phyloP scores from a whole-genome alignment of 768 basidiomycete genomes.

The Termitomyces sp. region DNA sequence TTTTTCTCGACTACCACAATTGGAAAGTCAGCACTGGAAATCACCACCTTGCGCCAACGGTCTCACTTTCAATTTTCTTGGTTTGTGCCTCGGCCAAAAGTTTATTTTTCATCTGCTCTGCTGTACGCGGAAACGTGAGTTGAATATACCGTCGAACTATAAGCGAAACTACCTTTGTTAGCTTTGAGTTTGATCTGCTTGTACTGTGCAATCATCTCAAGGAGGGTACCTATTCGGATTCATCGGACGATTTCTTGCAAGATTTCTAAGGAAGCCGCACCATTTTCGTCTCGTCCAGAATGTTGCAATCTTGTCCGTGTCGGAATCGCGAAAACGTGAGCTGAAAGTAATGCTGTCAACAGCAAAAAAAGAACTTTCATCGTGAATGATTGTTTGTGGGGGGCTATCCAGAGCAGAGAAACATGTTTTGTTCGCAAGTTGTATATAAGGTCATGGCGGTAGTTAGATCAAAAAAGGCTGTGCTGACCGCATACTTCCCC shows the following conservation, averaged over 20 bases:
- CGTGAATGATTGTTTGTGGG: neutral
- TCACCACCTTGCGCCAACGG: too few species aligned
- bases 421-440: neutral
- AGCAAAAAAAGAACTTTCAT: constrained; percentile 13
- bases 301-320: neutral
- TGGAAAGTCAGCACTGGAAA: neutral
- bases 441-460: neutral
- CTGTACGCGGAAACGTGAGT: neutral
- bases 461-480: neutral
- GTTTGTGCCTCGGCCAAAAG: constrained; percentile 3
- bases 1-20: constrained; percentile 4
- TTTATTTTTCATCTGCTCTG: neutral
- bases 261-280: neutral
- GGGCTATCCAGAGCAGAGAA: constrained; percentile 16
- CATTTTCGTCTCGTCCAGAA: constrained; percentile 7
- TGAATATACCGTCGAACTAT: neutral
- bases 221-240: constrained; percentile 3
- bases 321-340: constrained; percentile 1
- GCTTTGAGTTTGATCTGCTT: constrained; percentile 8
- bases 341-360: constrained; percentile 14
- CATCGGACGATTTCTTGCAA: neutral
- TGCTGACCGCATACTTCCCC: neutral
- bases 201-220: constrained; percentile 12
- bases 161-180: neutral
- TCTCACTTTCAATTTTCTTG: constrained; percentile 10